A percentile compares a stretch with the other conserved stretches of the same genome.
phyloP scores from a whole-genome alignment of 2,329 filamentous ascomycete species.

The Cladorrhinum sp. region DNA sequence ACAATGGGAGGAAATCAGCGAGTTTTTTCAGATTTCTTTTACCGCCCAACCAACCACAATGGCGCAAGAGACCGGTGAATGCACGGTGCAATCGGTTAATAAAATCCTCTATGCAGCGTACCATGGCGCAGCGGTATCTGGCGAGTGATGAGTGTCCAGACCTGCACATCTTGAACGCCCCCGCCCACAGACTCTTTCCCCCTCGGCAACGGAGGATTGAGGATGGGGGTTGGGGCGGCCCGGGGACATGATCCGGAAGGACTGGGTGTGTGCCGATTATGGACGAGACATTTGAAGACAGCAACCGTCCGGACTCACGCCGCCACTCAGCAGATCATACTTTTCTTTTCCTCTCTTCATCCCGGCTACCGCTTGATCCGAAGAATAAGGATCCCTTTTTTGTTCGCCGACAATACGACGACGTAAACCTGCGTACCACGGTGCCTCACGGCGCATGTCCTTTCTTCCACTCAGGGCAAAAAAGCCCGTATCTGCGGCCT shows the following conservation, averaged over 20 bases:
- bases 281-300: conserved; percentile 3
- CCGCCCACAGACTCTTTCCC: conserved; percentile 7
- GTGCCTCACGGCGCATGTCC: neutral
- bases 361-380: neutral
- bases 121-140: conserved; percentile 11
- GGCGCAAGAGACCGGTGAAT: conserved; percentile 20
- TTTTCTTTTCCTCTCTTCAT: neutral
- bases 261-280: conserved; percentile 11
- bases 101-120: conserved; percentile 21
- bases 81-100: conserved; percentile 20
- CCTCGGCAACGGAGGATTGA: conserved; percentile 18
- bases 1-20: neutral
- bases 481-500: neutral
- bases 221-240: conserved; percentile 17
- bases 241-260: conserved; percentile 23
- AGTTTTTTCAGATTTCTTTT: neutral
- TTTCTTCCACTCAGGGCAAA: too few relatives aligned
- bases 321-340: neutral
- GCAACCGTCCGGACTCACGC: neutral
- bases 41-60: conserved; percentile 20
- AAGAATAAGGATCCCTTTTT: neutral
- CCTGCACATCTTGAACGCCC: conserved; percentile 10
- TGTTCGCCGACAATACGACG: neutral
- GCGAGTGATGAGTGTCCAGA: conserved; percentile 9
- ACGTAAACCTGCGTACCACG: neutral